These are phyloP conservation scores for Glaciozyma martinii DNA, from an alignment of 768 basidiomycete species.

Conservation along the genomic window DNA sequence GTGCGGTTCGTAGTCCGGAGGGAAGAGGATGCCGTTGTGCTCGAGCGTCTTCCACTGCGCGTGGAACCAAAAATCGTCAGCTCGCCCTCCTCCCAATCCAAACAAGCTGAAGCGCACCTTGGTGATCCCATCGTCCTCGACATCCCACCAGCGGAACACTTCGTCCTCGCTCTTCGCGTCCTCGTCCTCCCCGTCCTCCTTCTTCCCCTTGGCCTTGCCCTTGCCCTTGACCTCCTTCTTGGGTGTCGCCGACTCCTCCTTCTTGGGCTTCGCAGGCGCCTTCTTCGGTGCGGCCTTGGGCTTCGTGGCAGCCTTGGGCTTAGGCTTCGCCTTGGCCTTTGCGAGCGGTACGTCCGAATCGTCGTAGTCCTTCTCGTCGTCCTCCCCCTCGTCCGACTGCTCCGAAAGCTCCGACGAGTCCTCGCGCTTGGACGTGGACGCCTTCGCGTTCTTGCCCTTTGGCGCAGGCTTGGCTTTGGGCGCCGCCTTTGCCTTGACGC, in stretches of 20 bases:
- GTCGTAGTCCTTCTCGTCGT: constrained; percentile 44
- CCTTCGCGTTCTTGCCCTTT: constrained; percentile 18
- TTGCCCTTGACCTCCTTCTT: constrained; percentile 41
- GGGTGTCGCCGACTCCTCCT: constrained; percentile 32
- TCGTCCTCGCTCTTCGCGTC: constrained; percentile 39
- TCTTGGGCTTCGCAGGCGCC: constrained; percentile 11
- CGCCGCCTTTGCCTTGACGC: constrained; percentile 31
- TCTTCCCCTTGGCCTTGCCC: constrained; percentile 42
- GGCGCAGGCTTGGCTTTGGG: constrained; percentile 41
- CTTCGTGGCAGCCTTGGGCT: constrained; percentile 33
- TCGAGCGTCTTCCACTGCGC: constrained; percentile 88
- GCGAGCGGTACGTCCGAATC: constrained; percentile 34
- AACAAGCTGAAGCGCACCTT: constrained; percentile 37
- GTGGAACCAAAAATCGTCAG: constrained; percentile 41
- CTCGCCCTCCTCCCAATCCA: not conserved
- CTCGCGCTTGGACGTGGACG: constrained; percentile 10
- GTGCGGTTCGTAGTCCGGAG: constrained; percentile 81
- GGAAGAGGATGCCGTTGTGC: constrained; percentile 91
- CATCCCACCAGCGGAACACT: constrained; percentile 62
- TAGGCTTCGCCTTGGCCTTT: constrained; percentile 44
- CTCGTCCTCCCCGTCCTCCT: constrained; percentile 47
- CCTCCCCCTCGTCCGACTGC: constrained; percentile 40
- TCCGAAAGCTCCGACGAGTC: constrained; percentile 17
- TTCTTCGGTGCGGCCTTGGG: constrained; percentile 42
- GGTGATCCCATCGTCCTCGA: constrained; percentile 46